A percentile compares a stretch with the other conserved stretches of the same genome.
Conservation (phyloP, 768 basidiomycete genomes). For the Phaeotremella fagi region DNA sequence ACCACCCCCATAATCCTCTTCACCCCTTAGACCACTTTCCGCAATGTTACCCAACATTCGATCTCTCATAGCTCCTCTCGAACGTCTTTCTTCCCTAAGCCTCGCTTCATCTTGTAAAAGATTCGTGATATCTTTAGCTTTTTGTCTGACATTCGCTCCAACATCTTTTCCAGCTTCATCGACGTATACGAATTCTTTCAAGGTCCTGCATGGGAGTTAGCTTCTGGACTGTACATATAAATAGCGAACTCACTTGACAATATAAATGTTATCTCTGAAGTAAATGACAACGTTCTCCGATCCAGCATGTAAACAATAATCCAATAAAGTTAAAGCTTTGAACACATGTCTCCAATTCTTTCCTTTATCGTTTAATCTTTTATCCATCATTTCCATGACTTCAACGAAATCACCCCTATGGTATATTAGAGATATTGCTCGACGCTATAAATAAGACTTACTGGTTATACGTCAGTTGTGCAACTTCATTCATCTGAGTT, state of each 20-base stretch:
- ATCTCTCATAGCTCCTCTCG: constrained; percentile 79
- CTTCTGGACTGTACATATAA: background rate
- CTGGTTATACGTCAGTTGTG: constrained; percentile 96
- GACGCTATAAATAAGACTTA: constrained; percentile 50
- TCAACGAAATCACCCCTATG: constrained; percentile 92
- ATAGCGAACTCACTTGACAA: constrained; percentile 63
- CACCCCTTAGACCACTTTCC: constrained; percentile 46
- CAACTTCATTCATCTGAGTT: constrained; percentile 98
- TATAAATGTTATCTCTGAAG: constrained; percentile 93
- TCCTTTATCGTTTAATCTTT: constrained; percentile 89
- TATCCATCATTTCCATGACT: constrained; percentile 99
- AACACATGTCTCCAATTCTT: constrained; percentile 99
- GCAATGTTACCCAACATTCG: constrained; percentile 71
- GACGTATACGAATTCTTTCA: constrained; percentile 95
- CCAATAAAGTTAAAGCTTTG: constrained; percentile 91
- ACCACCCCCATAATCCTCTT: constrained; percentile 47
- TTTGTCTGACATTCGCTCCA: constrained; percentile 69
- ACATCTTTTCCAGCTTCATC: constrained; percentile 96
- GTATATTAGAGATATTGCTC: constrained; percentile 1
- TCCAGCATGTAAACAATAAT: constrained; percentile 92
- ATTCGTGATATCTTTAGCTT: constrained; percentile 94
- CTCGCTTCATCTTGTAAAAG: constrained; percentile 80
- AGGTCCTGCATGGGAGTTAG: constrained; percentile 56
- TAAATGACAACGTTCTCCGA: constrained; percentile 98
- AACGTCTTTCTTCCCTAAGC: constrained; percentile 74